These are phyloP conservation scores for Pseudogymnoascus sp. DNA, from an alignment of 2,329 filamentous ascomycete genomes.

Conservation along the genomic window DNA sequence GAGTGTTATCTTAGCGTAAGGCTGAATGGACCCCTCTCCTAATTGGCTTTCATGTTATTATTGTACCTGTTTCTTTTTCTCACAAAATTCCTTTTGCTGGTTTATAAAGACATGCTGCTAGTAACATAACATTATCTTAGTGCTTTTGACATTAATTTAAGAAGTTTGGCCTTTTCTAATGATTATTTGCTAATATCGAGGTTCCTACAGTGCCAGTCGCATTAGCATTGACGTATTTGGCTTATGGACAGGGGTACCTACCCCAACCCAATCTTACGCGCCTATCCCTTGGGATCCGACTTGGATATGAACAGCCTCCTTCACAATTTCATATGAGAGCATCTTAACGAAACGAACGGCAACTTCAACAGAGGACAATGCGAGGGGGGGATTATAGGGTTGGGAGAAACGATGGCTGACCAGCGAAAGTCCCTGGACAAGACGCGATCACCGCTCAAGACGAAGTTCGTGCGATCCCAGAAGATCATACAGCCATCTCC, in stretches of 20 bases:
- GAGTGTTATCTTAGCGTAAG: conserved; percentile 5
- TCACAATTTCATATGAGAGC: conserved; percentile 1
- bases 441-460: conserved; percentile 29
- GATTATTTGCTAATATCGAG: not conserved
- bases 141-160: not conserved
- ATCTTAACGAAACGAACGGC: not conserved
- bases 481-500: conserved; percentile 39
- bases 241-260: conserved; percentile 4
- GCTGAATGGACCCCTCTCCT: conserved; percentile 1
- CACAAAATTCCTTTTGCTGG: not conserved
- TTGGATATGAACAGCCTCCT: conserved; percentile 1
- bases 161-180: not conserved
- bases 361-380: conserved; percentile 15
- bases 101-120: not conserved
- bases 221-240: conserved; percentile 18
- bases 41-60: not conserved
- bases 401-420: conserved; percentile 26
- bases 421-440: conserved; percentile 24
- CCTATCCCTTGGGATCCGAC: not conserved
- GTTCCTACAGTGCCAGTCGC: conserved; percentile 20
- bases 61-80: not conserved
- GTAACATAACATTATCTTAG: not conserved
- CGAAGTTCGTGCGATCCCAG: conserved; percentile 44
- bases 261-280: conserved; percentile 6
- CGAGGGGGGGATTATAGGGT: not conserved